Evolutionary conservation across 1,284 basidiomycete genomes (phyloP).

Genomic region (Bondarzewia mesenterica): DNA sequence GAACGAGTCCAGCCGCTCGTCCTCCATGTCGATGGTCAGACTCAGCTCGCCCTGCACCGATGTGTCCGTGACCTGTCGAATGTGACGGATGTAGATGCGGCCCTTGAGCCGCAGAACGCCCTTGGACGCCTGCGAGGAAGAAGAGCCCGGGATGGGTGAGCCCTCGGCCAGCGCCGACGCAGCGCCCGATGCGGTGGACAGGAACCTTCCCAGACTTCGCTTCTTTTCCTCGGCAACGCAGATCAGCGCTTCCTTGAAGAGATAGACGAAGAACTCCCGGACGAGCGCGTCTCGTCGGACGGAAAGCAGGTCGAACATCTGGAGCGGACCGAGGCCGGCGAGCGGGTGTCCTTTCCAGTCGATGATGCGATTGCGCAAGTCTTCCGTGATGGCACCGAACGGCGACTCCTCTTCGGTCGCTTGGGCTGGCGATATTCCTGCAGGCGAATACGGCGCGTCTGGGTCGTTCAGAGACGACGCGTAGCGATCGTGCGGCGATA

Average conservation of each 20-base stretch:
- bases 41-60: conserved; percentile 75
- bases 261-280: conserved; percentile 89
- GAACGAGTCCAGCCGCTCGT: conserved; percentile 87
- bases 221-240: conserved; percentile 95
- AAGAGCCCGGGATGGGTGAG: conserved; percentile 33
- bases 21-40: conserved; percentile 92
- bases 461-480: background rate
- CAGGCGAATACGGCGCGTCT: background rate
- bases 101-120: conserved; percentile 88
- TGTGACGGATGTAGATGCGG: conserved; percentile 90
- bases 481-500: background rate
- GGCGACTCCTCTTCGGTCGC: conserved; percentile 51
- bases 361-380: conserved; percentile 80
- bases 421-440: conserved; percentile 6
- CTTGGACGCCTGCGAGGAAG: conserved; percentile 38
- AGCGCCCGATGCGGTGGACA: conserved; percentile 41
- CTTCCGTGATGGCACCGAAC: conserved; percentile 77
- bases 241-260: conserved; percentile 94
- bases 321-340: conserved; percentile 78
- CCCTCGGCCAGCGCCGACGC: conserved; percentile 31
- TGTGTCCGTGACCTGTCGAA: conserved; percentile 78
- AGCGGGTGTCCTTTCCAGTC: conserved; percentile 93
- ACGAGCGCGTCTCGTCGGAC: conserved; percentile 84
- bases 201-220: conserved; percentile 62
- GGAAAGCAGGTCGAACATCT: conserved; percentile 86